phyloP scores from a whole-genome alignment of 2,329 filamentous ascomycete genomes.

The Neofusicoccum kwambonambiense region DNA sequence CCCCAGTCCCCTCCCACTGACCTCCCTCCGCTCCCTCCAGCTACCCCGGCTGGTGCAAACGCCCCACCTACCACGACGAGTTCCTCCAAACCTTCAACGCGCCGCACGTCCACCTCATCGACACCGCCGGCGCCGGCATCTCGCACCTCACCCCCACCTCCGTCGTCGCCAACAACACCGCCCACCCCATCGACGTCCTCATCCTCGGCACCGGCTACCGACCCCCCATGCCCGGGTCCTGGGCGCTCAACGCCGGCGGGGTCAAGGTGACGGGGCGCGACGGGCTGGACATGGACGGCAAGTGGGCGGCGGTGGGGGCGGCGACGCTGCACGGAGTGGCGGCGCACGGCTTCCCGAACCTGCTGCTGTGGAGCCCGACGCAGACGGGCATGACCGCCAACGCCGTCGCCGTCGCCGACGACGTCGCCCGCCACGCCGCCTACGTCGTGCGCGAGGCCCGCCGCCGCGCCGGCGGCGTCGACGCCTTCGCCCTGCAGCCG shows the following conservation, averaged over 20 bases:
- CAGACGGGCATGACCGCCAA: not conserved
- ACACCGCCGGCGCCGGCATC: constrained; percentile 57
- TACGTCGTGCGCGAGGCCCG: not conserved
- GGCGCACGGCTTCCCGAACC: constrained; percentile 54
- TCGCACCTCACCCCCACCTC: constrained; percentile 47
- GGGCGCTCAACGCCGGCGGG: constrained; percentile 27
- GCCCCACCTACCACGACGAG: constrained; percentile 61
- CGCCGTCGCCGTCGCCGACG: not conserved
- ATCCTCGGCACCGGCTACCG: constrained; percentile 50
- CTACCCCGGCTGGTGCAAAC: constrained; percentile 63
- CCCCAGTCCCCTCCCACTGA: no score
- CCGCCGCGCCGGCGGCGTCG: not conserved
- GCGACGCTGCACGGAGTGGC: constrained; percentile 54
- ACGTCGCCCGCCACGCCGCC: not conserved
- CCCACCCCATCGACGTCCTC: constrained; percentile 50
- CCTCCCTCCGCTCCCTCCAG: no score
- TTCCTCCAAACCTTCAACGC: constrained; percentile 61
- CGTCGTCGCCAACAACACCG: constrained; percentile 48
- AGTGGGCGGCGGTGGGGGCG: constrained; percentile 36
- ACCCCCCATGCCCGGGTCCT: constrained; percentile 23
- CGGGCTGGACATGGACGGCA: constrained; percentile 46
- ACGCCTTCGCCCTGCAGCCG: not conserved
- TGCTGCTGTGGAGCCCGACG: constrained; percentile 43
- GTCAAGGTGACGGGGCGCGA: constrained; percentile 47
- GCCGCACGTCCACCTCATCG: constrained; percentile 58